Percentiles rank a stretch among this genome's conserved stretches.
phyloP scores from a whole-genome alignment of 768 basidiomycete genomes.

The Lactarius quietus region DNA sequence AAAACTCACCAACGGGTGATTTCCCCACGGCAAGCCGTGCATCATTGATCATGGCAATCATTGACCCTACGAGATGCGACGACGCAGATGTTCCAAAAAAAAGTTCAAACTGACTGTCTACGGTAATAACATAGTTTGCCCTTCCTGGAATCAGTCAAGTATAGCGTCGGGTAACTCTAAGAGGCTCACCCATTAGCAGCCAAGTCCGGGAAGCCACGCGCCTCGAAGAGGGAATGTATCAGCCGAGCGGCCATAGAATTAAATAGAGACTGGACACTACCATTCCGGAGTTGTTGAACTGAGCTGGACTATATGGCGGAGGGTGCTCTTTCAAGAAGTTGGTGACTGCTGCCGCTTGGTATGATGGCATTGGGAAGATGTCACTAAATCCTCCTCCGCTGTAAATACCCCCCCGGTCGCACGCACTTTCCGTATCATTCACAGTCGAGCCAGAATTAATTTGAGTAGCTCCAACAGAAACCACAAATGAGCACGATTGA shows the following conservation, averaged over 20 bases:
- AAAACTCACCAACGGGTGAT: constrained; percentile 31
- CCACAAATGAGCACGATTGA: constrained; percentile 42
- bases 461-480: constrained; percentile 38
- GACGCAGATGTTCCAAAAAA: constrained; percentile 38
- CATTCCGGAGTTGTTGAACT: too few species aligned
- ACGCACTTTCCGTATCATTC: constrained; percentile 37
- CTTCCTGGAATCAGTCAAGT: constrained; percentile 21
- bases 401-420: constrained; percentile 36
- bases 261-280: constrained; percentile 21
- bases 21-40: constrained; percentile 37
- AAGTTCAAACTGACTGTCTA: constrained; percentile 32
- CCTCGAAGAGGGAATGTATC: constrained; percentile 4
- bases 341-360: too few species aligned
- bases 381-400: too few species aligned
- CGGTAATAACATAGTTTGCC: constrained; percentile 34
- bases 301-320: too few species aligned
- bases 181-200: constrained; percentile 34
- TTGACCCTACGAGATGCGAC: constrained; percentile 34
- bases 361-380: too few species aligned
- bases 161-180: background rate
- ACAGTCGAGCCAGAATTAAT: constrained; percentile 34
- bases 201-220: constrained; percentile 34
- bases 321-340: too few species aligned
- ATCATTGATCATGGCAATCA: constrained; percentile 38
- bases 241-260: background rate